Percentiles rank a stretch among this genome's conserved stretches.
phyloP scores from a whole-genome alignment of 73 alveolate species.

The Tetrahymena malaccensis region DNA sequence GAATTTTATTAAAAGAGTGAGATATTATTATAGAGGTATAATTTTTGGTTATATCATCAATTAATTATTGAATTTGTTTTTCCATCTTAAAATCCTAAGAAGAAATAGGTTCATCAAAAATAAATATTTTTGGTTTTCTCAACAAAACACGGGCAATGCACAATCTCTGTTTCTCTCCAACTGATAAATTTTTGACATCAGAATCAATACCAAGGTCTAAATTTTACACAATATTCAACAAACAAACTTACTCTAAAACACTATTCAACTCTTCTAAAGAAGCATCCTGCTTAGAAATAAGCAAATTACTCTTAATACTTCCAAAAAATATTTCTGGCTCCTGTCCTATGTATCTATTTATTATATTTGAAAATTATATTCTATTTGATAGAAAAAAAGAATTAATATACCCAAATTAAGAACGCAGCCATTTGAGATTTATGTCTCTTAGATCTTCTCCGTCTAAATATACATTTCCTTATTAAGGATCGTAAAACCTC shows the following conservation, averaged over 20 bases:
- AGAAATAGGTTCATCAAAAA: background rate
- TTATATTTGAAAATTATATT: background rate
- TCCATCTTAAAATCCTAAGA: background rate
- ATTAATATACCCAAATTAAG: background rate
- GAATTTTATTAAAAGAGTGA: background rate
- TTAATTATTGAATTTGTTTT: background rate
- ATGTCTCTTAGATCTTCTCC: slow-evolving; percentile 13
- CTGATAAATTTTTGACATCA: background rate
- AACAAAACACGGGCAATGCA: background rate
- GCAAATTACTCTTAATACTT: background rate
- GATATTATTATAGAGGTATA: background rate
- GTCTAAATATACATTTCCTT: slow-evolving; percentile 11
- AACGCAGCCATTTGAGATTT: slow-evolving; percentile 9
- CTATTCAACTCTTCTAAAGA: background rate
- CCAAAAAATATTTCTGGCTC: background rate
- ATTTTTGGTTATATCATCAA: background rate
- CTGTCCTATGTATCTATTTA: background rate
- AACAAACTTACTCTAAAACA: background rate
- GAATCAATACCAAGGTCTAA: background rate
- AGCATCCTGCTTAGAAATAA: background rate
- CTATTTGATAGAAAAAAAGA: background rate
- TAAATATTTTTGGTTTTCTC: background rate
- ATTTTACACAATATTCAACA: background rate
- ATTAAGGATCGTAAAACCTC: slow-evolving; percentile 38
- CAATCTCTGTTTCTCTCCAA: background rate